A percentile compares a stretch with the other conserved stretches of the same genome.
These are phyloP conservation scores for Populus hybrid DNA, from an alignment of 441 rosid species.

Conservation along the genomic window DNA sequence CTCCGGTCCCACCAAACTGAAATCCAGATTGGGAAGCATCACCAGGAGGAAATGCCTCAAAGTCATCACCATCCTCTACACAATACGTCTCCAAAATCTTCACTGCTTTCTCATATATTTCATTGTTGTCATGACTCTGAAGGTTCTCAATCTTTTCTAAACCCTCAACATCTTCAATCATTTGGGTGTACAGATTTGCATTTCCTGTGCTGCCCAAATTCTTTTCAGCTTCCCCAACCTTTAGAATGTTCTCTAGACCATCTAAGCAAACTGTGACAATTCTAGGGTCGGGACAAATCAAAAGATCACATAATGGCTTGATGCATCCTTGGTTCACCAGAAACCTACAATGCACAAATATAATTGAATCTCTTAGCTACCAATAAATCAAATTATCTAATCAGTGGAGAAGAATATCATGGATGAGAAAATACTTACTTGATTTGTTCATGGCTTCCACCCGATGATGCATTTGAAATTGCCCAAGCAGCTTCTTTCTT, in stretches of 20 bases:
- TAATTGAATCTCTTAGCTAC: neutral
- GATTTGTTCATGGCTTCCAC: conserved; percentile 53
- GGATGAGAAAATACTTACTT: conserved; percentile 42
- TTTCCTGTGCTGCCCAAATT: conserved; percentile 45
- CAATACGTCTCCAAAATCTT: conserved; percentile 77
- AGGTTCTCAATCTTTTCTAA: conserved; percentile 70
- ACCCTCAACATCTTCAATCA: conserved; percentile 77
- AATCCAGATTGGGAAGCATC: conserved; percentile 53
- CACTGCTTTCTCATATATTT: conserved; percentile 74
- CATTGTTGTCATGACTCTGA: conserved; percentile 69
- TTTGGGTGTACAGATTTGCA: conserved; percentile 55
- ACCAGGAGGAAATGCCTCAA: conserved; percentile 44
- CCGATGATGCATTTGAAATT: too few relatives aligned
- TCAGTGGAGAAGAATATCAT: neutral
- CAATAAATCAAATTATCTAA: neutral
- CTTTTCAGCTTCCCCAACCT: conserved; percentile 80
- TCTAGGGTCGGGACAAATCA: conserved; percentile 78
- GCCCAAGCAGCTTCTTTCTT: too few relatives aligned
- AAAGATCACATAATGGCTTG: conserved; percentile 83
- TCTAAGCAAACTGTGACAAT: conserved; percentile 77
- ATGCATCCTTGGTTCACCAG: conserved; percentile 68
- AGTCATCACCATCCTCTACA: conserved; percentile 62
- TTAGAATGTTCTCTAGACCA: conserved; percentile 80
- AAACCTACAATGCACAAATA: conserved; percentile 32
- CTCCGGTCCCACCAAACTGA: conserved; percentile 51